A percentile compares a stretch with the other conserved stretches of the same genome.
These are phyloP conservation scores for Moricandia moricandioides DNA, from an alignment of 345 rosid genomes.

Conservation along the genomic window DNA sequence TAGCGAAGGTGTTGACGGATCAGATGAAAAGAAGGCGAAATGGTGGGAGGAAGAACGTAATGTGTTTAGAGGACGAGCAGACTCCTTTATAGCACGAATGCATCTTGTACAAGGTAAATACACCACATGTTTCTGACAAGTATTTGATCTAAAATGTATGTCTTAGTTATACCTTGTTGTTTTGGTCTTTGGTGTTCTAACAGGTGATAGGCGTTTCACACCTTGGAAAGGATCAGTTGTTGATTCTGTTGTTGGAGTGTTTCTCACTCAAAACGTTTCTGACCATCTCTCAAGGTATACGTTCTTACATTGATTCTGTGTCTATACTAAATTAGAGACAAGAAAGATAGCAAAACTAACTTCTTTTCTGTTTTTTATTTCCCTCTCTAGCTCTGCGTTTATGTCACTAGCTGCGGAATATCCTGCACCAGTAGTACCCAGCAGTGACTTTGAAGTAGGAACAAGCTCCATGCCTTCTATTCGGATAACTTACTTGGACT, in stretches of 20 bases:
- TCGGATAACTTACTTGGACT: slow-evolving; percentile 47
- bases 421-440: slow-evolving; percentile 45
- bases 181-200: slow-evolving; percentile 15
- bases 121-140: neutral
- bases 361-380: neutral
- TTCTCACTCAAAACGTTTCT: slow-evolving; percentile 95
- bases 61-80: slow-evolving; percentile 72
- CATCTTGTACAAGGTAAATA: slow-evolving; percentile 91
- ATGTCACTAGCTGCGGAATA: slow-evolving; percentile 79
- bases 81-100: slow-evolving; percentile 91
- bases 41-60: slow-evolving; percentile 89
- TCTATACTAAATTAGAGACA: neutral
- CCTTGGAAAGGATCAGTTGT: slow-evolving; percentile 97
- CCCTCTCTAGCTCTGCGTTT: slow-evolving; percentile 75
- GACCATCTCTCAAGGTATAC: slow-evolving; percentile 90
- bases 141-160: neutral
- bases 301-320: slow-evolving; percentile 19
- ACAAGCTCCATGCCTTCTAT: slow-evolving; percentile 38
- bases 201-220: slow-evolving; percentile 95
- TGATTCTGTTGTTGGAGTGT: slow-evolving; percentile 95
- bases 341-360: slow-evolving; percentile 20
- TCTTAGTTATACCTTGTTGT: slow-evolving; percentile 12
- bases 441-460: slow-evolving; percentile 40
- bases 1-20: slow-evolving; percentile 71
- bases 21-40: slow-evolving; percentile 56